Base-by-base conservation (phyloP, 176 grass and related monocot genomes). In the Zea luxurians region DNA sequence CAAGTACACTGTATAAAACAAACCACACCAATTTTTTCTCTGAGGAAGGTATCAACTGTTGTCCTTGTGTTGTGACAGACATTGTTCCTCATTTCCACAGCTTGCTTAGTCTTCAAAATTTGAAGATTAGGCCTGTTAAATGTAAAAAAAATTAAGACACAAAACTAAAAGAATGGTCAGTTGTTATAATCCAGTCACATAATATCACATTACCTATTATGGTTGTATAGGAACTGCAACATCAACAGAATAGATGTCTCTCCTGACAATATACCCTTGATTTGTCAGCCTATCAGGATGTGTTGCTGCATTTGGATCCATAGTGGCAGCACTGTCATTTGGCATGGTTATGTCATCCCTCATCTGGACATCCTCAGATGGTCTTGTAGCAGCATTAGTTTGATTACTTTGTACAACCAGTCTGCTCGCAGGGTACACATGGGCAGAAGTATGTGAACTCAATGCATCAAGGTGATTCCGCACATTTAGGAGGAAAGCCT, bases 1-100 rank as follows among this genome's bases (percentile, higher is more conserved):
- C 10, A 70, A 74, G 37, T 34, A 48, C 37, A 53, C 8, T n/a
- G 17, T 63, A 49, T 49, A 66, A 18, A 77, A 34, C 18, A 74
- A 70, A 48, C 46, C 40, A 52, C 88, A 93, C 91, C 91, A 94
- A 79, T 54, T 94, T 89, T 89, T 95, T 27, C 86, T 82, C 92
- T 89, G 54, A 91, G 86, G 61, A 91, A 95, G 50, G 92, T 95
- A 74, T 95, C 89, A 2, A 95, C 89, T 61, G 89, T 91, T 73
- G 92, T 95, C 79, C 92, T 89, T 15, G 92, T 89, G 85, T 95
- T 91, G 78, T 95, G 92, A 57, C 92, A 89, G 41, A 95, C 86
- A 66, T 84, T 95, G 79, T 95, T 95, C 70, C 89, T 89, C 78
- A 85, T 87, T 79, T 95, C 92, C 74, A 95, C 84, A 10, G 84